These are phyloP conservation scores for Coemansia sp. DNA, from an alignment of 192 early-diverging fungal genomes.

Conservation along the genomic window DNA sequence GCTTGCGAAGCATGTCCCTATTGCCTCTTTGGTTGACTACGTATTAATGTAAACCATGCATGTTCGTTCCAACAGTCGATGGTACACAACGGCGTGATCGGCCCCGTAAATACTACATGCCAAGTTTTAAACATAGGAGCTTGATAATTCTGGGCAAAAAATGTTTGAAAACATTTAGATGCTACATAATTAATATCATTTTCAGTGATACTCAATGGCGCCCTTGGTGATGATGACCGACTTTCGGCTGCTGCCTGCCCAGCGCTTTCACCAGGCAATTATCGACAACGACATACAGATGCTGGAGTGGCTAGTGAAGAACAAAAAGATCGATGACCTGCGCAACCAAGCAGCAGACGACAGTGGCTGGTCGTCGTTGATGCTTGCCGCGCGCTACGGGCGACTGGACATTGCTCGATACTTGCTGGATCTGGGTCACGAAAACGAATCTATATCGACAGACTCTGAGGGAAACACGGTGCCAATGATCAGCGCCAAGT, in stretches of 20 bases:
- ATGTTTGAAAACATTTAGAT: neutral
- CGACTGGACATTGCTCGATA: conserved; percentile 42
- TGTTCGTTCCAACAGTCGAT: neutral
- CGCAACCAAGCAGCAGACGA: conserved; percentile 43
- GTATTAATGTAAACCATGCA: neutral
- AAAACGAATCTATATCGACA: conserved; percentile 36
- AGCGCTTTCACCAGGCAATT: conserved; percentile 48
- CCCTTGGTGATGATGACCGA: conserved; percentile 36
- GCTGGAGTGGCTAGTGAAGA: conserved; percentile 41
- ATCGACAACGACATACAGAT: conserved; percentile 47
- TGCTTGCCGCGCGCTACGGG: conserved; percentile 51
- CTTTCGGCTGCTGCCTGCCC: conserved; percentile 37
- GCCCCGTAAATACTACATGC: neutral
- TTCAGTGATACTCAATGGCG: conserved; percentile 17
- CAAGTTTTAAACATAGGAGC: neutral
- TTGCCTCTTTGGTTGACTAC: conserved; percentile 21
- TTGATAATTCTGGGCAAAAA: neutral
- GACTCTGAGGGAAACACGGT: conserved; percentile 50
- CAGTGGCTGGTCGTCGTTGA: conserved; percentile 50
- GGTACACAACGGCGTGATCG: neutral
- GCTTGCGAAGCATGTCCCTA: conserved; percentile 26
- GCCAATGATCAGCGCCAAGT: conserved; percentile 53
- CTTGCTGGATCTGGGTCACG: conserved; percentile 46
- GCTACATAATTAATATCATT: neutral
- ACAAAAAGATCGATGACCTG: conserved; percentile 42